These are phyloP conservation scores for Aspergillus ustus DNA, from an alignment of 2,329 filamentous ascomycete genomes.

Conservation along the genomic window DNA sequence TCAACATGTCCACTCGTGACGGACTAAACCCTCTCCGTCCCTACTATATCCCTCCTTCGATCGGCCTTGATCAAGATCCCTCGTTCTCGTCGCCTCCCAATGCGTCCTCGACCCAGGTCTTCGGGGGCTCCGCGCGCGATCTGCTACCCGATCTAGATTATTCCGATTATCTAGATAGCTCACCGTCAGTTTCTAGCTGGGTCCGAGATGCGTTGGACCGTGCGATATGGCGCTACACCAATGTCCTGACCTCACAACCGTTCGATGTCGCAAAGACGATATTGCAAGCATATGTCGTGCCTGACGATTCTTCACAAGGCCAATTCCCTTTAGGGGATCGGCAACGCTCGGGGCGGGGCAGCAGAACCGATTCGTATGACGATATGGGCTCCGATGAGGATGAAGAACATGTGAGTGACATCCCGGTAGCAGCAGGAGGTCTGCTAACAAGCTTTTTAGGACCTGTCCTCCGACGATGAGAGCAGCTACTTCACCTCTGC, in stretches of 20 bases:
- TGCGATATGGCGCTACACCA: conserved; percentile 88
- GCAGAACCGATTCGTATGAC: conserved; percentile 37
- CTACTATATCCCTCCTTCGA: conserved; percentile 68
- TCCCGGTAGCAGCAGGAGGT: neutral
- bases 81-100: conserved; percentile 39
- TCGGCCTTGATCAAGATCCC: conserved; percentile 59
- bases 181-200: conserved; percentile 74
- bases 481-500: conserved; percentile 81
- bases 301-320: conserved; percentile 39
- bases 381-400: conserved; percentile 28
- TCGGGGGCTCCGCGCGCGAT: conserved; percentile 73
- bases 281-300: conserved; percentile 72
- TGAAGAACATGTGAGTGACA: conserved; percentile 36
- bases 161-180: conserved; percentile 80
- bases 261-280: conserved; percentile 97
- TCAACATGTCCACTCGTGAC: conserved; percentile 54
- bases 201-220: conserved; percentile 79
- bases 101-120: conserved; percentile 54
- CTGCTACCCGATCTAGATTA: conserved; percentile 91
- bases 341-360: conserved; percentile 30
- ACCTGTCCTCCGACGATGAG: conserved; percentile 70
- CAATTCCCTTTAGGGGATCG: conserved; percentile 35
- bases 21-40: conserved; percentile 63
- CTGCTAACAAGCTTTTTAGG: conserved; percentile 27
- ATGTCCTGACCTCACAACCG: conserved; percentile 86